Percentiles rank a stretch among this genome's conserved stretches.
phyloP scores from a whole-genome alignment of 352 stramenopile genomes.

The Globisporangium middletonii region DNA sequence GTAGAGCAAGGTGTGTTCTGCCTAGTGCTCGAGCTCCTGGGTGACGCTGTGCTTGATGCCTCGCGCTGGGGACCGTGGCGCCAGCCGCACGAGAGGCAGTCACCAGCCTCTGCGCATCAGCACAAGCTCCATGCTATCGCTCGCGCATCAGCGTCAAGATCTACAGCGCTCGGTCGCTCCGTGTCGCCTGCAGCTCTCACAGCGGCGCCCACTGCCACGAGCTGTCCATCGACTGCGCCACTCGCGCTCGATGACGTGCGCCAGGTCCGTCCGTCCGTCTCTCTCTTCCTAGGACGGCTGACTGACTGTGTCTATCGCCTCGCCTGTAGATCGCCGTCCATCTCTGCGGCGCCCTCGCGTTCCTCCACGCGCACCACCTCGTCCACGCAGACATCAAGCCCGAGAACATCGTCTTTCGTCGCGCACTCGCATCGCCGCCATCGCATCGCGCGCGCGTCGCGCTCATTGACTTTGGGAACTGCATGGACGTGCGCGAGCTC shows the following conservation, averaged over 20 bases:
- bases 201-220: slow-evolving; percentile 11
- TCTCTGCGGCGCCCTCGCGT: slow-evolving; percentile 54
- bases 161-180: no score
- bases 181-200: neutral
- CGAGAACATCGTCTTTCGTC: slow-evolving; percentile 52
- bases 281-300: neutral
- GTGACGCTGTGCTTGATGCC: slow-evolving; percentile 90
- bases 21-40: slow-evolving; percentile 66
- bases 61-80: slow-evolving; percentile 90
- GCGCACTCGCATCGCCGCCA: neutral
- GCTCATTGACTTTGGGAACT: slow-evolving; percentile 79
- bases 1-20: slow-evolving; percentile 45
- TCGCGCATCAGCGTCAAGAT: neutral
- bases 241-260: slow-evolving; percentile 35
- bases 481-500: slow-evolving; percentile 38
- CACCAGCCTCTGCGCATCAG: slow-evolving; percentile 30
- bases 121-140: slow-evolving; percentile 54
- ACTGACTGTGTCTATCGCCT: neutral
- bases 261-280: slow-evolving; percentile 13
- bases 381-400: slow-evolving; percentile 78
- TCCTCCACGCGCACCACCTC: slow-evolving; percentile 51
- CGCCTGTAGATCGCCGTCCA: slow-evolving; percentile 40
- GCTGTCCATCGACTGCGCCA: slow-evolving; percentile 10
- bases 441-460: slow-evolving; percentile 21
- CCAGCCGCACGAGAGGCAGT: slow-evolving; percentile 76